phyloP scores from a whole-genome alignment of 2,329 filamentous ascomycete species.

The Aspergillus candidus region DNA sequence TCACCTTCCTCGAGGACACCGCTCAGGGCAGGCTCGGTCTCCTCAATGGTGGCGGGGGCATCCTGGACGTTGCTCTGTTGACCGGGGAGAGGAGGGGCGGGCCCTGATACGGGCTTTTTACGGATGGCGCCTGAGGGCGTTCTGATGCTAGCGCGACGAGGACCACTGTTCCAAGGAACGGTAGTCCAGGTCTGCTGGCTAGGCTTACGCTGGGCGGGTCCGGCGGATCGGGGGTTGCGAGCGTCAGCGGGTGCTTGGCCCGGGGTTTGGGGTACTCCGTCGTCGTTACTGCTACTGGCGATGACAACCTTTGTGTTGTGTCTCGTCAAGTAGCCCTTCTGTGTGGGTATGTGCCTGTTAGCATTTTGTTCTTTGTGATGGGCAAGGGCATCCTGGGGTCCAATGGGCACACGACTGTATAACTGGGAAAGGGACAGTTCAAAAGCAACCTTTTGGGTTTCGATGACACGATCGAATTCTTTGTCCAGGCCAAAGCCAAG shows the following conservation, averaged over 20 bases:
- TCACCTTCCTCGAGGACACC: conserved; percentile 67
- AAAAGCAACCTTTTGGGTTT: conserved; percentile 87
- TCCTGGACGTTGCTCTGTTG: conserved; percentile 72
- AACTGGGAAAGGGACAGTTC: conserved; percentile 39
- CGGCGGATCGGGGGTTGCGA: conserved; percentile 54
- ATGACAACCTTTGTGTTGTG: conserved; percentile 97
- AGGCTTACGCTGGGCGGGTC: conserved; percentile 67
- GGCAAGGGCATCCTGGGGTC: conserved; percentile 8
- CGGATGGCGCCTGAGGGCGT: conserved; percentile 53
- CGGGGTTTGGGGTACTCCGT: conserved; percentile 33
- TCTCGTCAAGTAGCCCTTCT: conserved; percentile 98
- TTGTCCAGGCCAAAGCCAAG: conserved; percentile 80
- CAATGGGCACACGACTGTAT: conserved; percentile 14
- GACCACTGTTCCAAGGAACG: conserved; percentile 89
- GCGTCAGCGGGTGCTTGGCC: conserved; percentile 23
- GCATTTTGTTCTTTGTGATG: conserved; percentile 41
- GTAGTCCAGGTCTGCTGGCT: conserved; percentile 92
- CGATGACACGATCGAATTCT: conserved; percentile 92
- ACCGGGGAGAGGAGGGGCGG: conserved; percentile 77
- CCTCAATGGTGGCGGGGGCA: conserved; percentile 58
- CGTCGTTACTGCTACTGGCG: conserved; percentile 69
- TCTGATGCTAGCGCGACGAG: conserved; percentile 60
- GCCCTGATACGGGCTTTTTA: conserved; percentile 56
- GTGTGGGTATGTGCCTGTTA: conserved; percentile 59
- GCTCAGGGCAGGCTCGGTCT: conserved; percentile 59